Base-by-base conservation (phyloP, 257 asterid species). In the Salvia hispanica region DNA sequence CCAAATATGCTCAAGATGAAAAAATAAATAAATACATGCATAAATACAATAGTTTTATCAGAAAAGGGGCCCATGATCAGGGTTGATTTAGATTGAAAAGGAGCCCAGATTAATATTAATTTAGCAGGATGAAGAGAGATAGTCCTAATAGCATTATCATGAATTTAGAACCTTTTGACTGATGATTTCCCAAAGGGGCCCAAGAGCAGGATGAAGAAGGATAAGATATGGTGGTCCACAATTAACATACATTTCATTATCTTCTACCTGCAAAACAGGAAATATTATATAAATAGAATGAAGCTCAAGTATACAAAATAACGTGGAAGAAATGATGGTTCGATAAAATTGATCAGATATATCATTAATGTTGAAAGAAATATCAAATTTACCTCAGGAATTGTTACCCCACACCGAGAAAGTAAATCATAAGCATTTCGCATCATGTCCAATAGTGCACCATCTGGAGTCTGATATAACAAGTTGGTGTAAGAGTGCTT, bases 401-500 rank as follows among this genome's bases (percentile, higher is more conserved):
- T 79, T 62, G 81, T 65, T 72, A 94, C 83, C 68, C 82, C 90
- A 81, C 99, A 87, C 63, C 77, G 83, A 48, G 96, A 87, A 63
- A 94, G 96, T 66, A 94, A 71, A 82, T 94, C 99, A 78, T 87
- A 84, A 73, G 96, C 97, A 84, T 94, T 94, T n/a, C 97, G 99
- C 80, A 84, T 80, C 70, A 91, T 81, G 79, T 94, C 99, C 95
- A 94, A 73, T 74, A 94, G 77, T 18, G 99, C 78, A 57, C 99
- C 99, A 80, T 94, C 97, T 28, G 99, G 97, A 77, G 99, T 94
- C 99, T 94, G 95, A 92, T 79, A 71, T 57, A 73, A 66, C 52
- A 72, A 78, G 72, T 73, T 46, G 65, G 53, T 21, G 61, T n/a
- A 47, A 55, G 61, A 46, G 37, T 48, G 39, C 48, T 21, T 40